Evolutionary conservation across 345 rosid genomes (phyloP).

Genomic region (Citrus hindsii): DNA sequence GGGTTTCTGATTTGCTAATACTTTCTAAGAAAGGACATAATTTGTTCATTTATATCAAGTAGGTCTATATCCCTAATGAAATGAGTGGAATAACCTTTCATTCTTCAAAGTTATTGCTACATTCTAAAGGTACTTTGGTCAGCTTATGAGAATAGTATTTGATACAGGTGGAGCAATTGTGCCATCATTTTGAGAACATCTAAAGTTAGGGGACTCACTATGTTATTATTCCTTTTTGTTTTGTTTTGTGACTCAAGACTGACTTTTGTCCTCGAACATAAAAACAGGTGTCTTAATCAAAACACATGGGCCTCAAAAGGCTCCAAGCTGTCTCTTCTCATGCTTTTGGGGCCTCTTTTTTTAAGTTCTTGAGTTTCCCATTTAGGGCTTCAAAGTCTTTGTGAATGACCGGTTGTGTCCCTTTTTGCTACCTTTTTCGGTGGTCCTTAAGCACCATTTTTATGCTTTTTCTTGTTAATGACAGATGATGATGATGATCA

Average conservation of each 20-base stretch:
- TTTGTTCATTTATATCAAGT: neutral
- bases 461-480: neutral
- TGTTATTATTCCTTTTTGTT: neutral
- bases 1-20: neutral
- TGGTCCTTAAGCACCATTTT: slow-evolving; percentile 21
- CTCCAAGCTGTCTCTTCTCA: slow-evolving; percentile 18
- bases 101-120: too few relatives aligned
- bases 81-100: neutral
- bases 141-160: neutral
- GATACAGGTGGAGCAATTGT: neutral
- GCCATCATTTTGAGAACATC: neutral
- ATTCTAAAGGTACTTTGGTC: too few relatives aligned
- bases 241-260: slow-evolving; percentile 6
- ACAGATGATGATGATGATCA: slow-evolving; percentile 1
- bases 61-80: neutral
- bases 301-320: slow-evolving; percentile 13
- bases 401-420: slow-evolving; percentile 11
- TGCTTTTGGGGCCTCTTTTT: neutral
- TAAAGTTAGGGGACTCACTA: neutral
- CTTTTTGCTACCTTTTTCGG: neutral
- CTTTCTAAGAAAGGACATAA: neutral
- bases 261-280: slow-evolving; percentile 10
- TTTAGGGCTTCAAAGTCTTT: slow-evolving; percentile 2
- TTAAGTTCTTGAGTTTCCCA: neutral
- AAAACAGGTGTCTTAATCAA: neutral